Base-by-base conservation (phyloP, 768 basidiomycete species). In the Ephemerocybe angulata region DNA sequence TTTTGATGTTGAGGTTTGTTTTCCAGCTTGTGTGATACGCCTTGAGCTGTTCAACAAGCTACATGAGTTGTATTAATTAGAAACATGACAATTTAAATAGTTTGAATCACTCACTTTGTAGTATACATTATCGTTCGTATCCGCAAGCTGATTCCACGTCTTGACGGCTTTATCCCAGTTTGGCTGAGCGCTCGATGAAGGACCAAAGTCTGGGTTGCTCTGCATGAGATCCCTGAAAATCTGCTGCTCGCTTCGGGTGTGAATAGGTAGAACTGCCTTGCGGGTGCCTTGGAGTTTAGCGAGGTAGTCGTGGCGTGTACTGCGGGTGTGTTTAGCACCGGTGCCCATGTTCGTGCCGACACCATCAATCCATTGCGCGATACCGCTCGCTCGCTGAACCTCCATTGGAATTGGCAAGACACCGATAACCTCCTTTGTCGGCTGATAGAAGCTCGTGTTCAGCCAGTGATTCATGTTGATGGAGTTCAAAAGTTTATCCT, bases 241-340 rank as follows among this genome's bases (percentile, higher is more conserved):
- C 1, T 33, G 58, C 2, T 55, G 52, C 27, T 71, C 68, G 0
- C 58, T 55, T 3, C 51, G 4, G 11, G 67, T 67, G 41, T 70
- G 67, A n/a, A 71, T 49, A 0, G 68, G 65, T 0, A 70, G 60
- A 10, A 71, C 59, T 6, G 68, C 62, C 15, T 62, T 57, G 3
- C 43, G 58, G 4, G 67, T 71, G 1, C 57, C 57, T 41, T 70
- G 69, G 41, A 53, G 54, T n/a, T 33, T 28, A 13, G 68, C 61
- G 30, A 69, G 59, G 35, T 61, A 62, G 1, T 17, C n/a, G 31
- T 68, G 48, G 5, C 38, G 38, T 19, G 7, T 41, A n/a, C n/a
- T n/a, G n/a, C n/a, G n/a, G n/a, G n/a, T n/a, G n/a, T n/a, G n/a
- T 10, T 41, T 19, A 6, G 38, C 15, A 5, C 7, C 7, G 5